Evolutionary conservation across 1,284 basidiomycete species (phyloP), one percentile per base, ranked within the genome.

Genomic region (Ceratobasidium sp.): DNA sequence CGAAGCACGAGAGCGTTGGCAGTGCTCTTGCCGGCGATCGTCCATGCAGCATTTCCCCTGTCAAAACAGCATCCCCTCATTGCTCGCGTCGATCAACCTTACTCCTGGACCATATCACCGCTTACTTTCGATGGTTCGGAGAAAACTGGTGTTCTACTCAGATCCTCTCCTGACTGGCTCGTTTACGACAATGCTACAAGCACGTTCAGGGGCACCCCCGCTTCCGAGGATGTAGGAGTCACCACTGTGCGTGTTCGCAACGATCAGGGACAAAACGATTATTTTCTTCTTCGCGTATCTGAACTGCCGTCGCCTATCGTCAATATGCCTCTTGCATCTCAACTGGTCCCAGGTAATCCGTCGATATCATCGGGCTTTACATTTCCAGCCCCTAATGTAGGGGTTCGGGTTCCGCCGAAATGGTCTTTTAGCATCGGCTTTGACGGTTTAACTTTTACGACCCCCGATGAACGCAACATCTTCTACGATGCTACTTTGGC

Each of bases 361-460:
- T 89, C 92, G 4, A 82, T 92, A 56, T 91, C 90, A 5, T 94
- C 91, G 29, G 90, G 90, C 69, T 94, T 89, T 78, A 78, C 87
- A 59, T 80, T 93, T 41, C 83, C 86, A 2, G 60, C 66, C 17
- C 62, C 66, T 51, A 51, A 33, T 24, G 67, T 60, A 33, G 76
- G 74, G 41, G 82, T 98, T 72, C 87, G 95, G 56, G 87, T 97
- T 9, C 96, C 95, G 0, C 88, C 89, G 1, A 84, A 86, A 36
- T 98, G 96, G 95, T 95, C 94, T 0, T 98, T 97, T 83, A 96
- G 94, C 79, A 87, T 98, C 74, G 97, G 96, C 11, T 90, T 98
- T 79, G 84, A 90, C 53, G 86, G 88, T 75, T 84, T 88, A 64
- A 96, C 93, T 1, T 93, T 91, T 81, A 80, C 80, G 1, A 84